These are phyloP conservation scores for Glycine soja DNA, from an alignment of 306 rosid species.

Conservation along the genomic window DNA sequence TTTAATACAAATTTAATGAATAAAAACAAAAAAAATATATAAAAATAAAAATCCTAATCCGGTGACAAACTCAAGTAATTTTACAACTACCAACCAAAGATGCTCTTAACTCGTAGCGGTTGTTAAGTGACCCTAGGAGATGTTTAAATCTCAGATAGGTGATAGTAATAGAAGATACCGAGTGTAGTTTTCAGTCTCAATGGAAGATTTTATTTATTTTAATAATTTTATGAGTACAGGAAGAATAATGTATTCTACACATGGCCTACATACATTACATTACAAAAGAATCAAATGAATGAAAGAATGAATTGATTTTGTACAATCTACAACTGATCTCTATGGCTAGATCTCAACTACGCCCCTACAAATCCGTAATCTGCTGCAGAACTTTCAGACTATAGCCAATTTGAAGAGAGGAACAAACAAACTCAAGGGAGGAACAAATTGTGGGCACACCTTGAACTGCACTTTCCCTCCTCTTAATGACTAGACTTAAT, in stretches of 20 bases:
- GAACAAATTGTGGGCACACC: background rate
- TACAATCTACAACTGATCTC: constrained; percentile 48
- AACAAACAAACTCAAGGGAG: too few species aligned
- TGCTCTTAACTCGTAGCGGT: background rate
- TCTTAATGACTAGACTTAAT: constrained; percentile 11
- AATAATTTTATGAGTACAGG: background rate
- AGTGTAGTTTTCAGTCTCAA: constrained; percentile 16
- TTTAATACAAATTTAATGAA: too few species aligned
- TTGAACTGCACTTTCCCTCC: background rate
- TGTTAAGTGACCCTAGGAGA: background rate
- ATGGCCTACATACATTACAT: constrained; percentile 35
- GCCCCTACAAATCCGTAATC: constrained; percentile 30
- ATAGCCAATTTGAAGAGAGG: constrained; percentile 27
- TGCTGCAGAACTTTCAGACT: constrained; percentile 14
- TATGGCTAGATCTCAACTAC: constrained; percentile 52
- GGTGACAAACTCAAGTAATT: too few species aligned
- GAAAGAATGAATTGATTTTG: constrained; percentile 59
- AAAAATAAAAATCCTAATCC: too few species aligned
- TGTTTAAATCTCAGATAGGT: background rate
- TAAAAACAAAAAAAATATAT: too few species aligned
- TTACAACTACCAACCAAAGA: too few species aligned
- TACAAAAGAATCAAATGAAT: constrained; percentile 58
- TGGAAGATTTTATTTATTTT: background rate
- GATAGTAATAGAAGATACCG: constrained; percentile 15
- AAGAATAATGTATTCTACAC: constrained; percentile 37